Evolutionary conservation across 495 filamentous ascomycete genomes (phyloP).

Genomic region (Peziza echinospora): DNA sequence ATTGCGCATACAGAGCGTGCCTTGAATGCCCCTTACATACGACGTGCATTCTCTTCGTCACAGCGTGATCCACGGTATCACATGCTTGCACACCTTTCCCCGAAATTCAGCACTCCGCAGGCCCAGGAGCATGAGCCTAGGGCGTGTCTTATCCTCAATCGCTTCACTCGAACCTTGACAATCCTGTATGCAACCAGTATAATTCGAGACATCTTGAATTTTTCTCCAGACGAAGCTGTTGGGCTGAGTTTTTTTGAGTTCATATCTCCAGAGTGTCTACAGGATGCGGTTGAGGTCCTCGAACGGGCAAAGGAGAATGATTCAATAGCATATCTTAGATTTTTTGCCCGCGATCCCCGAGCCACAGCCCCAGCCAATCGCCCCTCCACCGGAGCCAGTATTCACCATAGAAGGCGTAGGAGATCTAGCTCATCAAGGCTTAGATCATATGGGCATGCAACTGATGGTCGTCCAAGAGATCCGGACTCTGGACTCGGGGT

Average conservation of each 20-base stretch:
- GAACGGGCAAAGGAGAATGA: constrained; percentile 83
- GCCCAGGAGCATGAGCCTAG: constrained; percentile 49
- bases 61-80: constrained; percentile 72
- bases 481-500: background rate
- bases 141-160: constrained; percentile 67
- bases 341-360: constrained; percentile 60
- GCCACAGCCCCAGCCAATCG: constrained; percentile 3
- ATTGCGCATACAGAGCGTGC: constrained; percentile 37
- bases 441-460: background rate
- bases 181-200: constrained; percentile 76
- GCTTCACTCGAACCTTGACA: constrained; percentile 60
- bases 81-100: constrained; percentile 68
- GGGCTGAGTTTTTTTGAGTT: constrained; percentile 64
- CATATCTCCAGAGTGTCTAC: constrained; percentile 52
- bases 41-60: constrained; percentile 58
- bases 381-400: constrained; percentile 1
- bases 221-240: constrained; percentile 40
- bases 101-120: constrained; percentile 50
- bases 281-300: constrained; percentile 52
- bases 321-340: constrained; percentile 82
- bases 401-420: background rate
- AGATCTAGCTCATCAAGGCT: background rate
- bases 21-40: constrained; percentile 55
- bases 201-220: constrained; percentile 47
- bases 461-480: background rate